These are phyloP conservation scores for Bryum argenteum DNA, from an alignment of 225 moss, liverwort and hornwort species.

Conservation along the genomic window DNA sequence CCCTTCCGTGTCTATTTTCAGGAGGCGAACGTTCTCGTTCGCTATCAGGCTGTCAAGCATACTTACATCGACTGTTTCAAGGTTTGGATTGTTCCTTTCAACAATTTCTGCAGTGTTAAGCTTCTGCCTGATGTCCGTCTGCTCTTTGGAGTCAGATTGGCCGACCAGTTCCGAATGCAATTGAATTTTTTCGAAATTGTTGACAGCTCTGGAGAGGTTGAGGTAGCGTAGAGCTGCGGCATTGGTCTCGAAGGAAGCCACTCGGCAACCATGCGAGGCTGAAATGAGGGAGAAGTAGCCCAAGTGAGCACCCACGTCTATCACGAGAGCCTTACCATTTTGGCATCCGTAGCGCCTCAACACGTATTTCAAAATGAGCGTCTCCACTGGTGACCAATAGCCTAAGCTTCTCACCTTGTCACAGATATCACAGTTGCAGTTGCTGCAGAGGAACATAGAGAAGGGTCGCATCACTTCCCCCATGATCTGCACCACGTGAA, in stretches of 20 bases:
- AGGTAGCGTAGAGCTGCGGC: slow-evolving; percentile 34
- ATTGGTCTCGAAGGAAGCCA: slow-evolving; percentile 40
- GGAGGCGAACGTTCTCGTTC: slow-evolving; percentile 28
- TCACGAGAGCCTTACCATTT: slow-evolving; percentile 31
- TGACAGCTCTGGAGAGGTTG: slow-evolving; percentile 34
- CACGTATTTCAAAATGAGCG: slow-evolving; percentile 38
- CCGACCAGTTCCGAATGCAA: slow-evolving; percentile 30
- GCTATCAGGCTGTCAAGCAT: slow-evolving; percentile 37
- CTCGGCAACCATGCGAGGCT: slow-evolving; percentile 43
- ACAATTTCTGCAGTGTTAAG: slow-evolving; percentile 12
- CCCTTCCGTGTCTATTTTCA: slow-evolving; percentile 44
- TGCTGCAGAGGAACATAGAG: slow-evolving; percentile 58
- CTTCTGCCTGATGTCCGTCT: slow-evolving; percentile 28
- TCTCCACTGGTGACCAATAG: slow-evolving; percentile 53
- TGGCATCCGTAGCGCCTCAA: slow-evolving; percentile 34
- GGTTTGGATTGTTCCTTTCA: slow-evolving; percentile 5
- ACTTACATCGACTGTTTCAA: slow-evolving; percentile 27
- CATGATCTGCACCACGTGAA: slow-evolving; percentile 38
- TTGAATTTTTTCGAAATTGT: slow-evolving; percentile 28
- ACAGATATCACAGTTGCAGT: slow-evolving; percentile 44
- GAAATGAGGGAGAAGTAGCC: slow-evolving; percentile 54
- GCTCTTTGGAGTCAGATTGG: slow-evolving; percentile 19
- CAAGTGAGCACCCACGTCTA: slow-evolving; percentile 40
- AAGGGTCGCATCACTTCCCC: slow-evolving; percentile 31
- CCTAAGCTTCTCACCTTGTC: slow-evolving; percentile 33